Conservation (phyloP, 106 monocot genomes). For the Acorus gramineus region DNA sequence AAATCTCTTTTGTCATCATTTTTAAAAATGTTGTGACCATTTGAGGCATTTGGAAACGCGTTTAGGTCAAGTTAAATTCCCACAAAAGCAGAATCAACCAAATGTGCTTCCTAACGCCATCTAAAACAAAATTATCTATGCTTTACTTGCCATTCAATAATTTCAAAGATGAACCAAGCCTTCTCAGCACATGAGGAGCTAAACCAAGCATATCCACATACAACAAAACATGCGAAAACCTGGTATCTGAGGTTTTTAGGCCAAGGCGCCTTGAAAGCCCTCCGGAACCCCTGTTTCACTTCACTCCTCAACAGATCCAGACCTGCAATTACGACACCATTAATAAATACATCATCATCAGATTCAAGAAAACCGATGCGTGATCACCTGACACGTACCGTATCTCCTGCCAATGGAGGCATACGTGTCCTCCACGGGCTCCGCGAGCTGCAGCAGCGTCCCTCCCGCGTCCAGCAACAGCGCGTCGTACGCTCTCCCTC, state of each 20-base stretch:
- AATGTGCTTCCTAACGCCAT: too few species aligned
- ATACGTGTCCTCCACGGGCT: conserved; percentile 80
- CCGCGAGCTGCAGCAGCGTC: conserved; percentile 74
- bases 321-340: conserved; percentile 10
- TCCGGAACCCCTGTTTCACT: conserved; percentile 63
- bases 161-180: too few species aligned
- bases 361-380: background rate
- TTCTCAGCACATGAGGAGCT: too few species aligned
- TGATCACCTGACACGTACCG: conserved; percentile 21
- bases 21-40: too few species aligned
- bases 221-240: conserved; percentile 18
- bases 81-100: too few species aligned
- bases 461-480: conserved; percentile 87
- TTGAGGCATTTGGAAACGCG: too few species aligned
- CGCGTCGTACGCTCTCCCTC: conserved; percentile 52
- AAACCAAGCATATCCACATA: too few species aligned
- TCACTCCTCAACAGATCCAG: conserved; percentile 33
- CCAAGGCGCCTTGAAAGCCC: conserved; percentile 61
- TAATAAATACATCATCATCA: background rate
- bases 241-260: conserved; percentile 80
- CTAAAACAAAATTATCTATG: too few species aligned
- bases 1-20: too few species aligned
- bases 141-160: too few species aligned
- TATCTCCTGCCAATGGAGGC: conserved; percentile 74
- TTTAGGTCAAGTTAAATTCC: too few species aligned